Conservation (phyloP, 768 basidiomycete genomes). For the Phanerochaete sordida region DNA sequence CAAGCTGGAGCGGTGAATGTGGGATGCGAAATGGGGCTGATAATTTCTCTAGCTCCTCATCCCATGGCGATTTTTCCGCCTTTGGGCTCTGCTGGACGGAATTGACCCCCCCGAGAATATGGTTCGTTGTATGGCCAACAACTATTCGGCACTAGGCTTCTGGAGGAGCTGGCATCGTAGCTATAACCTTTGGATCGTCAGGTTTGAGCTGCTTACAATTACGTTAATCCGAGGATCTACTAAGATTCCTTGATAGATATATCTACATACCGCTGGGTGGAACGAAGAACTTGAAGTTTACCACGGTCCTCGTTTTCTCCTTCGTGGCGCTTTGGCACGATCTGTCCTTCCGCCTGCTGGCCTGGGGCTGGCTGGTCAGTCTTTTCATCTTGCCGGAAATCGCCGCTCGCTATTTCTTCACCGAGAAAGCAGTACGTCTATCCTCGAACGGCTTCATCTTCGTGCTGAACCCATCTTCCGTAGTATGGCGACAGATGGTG, state of each 20-base stretch:
- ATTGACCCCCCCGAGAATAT: slow-evolving; percentile 97
- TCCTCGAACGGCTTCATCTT: background rate
- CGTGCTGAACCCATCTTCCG: slow-evolving; percentile 1
- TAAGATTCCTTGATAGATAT: slow-evolving; percentile 51
- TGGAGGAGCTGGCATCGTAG: slow-evolving; percentile 97
- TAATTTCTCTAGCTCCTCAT: slow-evolving; percentile 64
- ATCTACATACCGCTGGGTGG: slow-evolving; percentile 95
- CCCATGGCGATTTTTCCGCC: slow-evolving; percentile 95
- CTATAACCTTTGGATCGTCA: slow-evolving; percentile 92
- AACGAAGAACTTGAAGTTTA: slow-evolving; percentile 46
- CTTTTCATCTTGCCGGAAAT: slow-evolving; percentile 90
- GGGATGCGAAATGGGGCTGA: background rate
- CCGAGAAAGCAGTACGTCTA: slow-evolving; percentile 55
- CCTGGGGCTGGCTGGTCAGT: slow-evolving; percentile 96
- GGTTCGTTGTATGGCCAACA: slow-evolving; percentile 98
- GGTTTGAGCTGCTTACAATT: slow-evolving; percentile 41
- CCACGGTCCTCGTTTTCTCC: slow-evolving; percentile 82
- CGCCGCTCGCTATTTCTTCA: slow-evolving; percentile 54
- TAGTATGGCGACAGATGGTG: slow-evolving; percentile 69
- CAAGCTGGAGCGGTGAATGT: slow-evolving; percentile 25
- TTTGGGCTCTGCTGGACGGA: slow-evolving; percentile 87
- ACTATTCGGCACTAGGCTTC: slow-evolving; percentile 89
- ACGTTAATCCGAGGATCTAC: background rate
- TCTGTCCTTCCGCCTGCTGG: slow-evolving; percentile 77
- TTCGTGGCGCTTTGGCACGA: slow-evolving; percentile 99